Conservation (phyloP, 129 eudicot genomes). For the Flaveria ramosissima region DNA sequence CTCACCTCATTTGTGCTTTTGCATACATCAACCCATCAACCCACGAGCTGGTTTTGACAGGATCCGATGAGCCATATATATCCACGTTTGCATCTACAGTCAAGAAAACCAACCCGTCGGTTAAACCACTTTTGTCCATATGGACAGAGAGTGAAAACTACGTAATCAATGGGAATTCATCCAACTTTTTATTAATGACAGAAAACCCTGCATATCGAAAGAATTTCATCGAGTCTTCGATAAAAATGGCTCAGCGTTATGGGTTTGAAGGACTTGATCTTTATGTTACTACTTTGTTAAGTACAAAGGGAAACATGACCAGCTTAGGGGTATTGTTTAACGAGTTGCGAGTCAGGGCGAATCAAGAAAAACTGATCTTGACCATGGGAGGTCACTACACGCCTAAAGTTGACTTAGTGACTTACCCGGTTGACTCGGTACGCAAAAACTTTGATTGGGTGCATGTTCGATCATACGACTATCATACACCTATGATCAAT, state of each 20-base stretch:
- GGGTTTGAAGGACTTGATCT: constrained; percentile 64
- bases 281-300: constrained; percentile 18
- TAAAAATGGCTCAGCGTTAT: constrained; percentile 38
- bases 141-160: constrained; percentile 24
- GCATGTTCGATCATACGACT: constrained; percentile 60
- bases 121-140: constrained; percentile 59
- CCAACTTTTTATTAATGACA: constrained; percentile 41
- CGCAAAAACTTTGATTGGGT: constrained; percentile 56
- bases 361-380: constrained; percentile 37
- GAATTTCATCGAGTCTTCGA: constrained; percentile 53
- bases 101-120: constrained; percentile 46
- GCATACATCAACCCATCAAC: constrained; percentile 46
- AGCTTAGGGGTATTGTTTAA: constrained; percentile 42
- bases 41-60: constrained; percentile 35
- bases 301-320: constrained; percentile 39
- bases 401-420: constrained; percentile 37
- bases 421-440: constrained; percentile 45
- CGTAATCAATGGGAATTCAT: constrained; percentile 21
- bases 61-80: constrained; percentile 30
- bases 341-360: constrained; percentile 59
- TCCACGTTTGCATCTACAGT: constrained; percentile 52
- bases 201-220: constrained; percentile 34
- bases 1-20: constrained; percentile 72
- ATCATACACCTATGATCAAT: constrained; percentile 26
- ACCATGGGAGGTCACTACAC: constrained; percentile 43